Conservation (phyloP, 441 rosid species). For the Gossypium gossypioides region DNA sequence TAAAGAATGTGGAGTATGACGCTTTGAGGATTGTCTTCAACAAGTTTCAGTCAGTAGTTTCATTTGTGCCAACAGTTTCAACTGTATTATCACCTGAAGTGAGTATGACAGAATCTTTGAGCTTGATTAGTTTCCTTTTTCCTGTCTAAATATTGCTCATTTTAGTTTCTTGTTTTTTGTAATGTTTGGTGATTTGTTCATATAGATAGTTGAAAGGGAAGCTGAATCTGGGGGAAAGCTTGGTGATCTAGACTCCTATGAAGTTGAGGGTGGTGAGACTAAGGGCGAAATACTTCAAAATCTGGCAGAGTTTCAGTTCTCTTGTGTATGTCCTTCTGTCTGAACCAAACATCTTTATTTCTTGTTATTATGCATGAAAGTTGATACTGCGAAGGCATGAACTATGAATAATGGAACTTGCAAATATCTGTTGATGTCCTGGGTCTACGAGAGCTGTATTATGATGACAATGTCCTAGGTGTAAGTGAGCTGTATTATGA, state of each 20-base stretch:
- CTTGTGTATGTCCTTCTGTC: constrained; percentile 57
- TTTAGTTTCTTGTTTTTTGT: constrained; percentile 7
- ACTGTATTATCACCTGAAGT: constrained; percentile 14
- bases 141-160: not conserved
- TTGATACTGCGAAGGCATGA: not conserved
- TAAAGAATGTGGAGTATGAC: constrained; percentile 75
- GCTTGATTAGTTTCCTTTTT: not conserved
- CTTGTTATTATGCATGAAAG: not conserved
- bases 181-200: constrained; percentile 3
- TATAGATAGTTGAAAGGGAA: constrained; percentile 73
- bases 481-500: not conserved
- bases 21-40: constrained; percentile 84
- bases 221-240: constrained; percentile 80
- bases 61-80: constrained; percentile 68
- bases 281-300: constrained; percentile 86
- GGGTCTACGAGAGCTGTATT: not conserved
- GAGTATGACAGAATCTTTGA: constrained; percentile 4
- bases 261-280: constrained; percentile 91
- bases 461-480: not conserved
- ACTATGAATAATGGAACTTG: not conserved
- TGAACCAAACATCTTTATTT: not conserved
- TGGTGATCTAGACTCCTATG: constrained; percentile 76
- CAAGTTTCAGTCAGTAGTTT: constrained; percentile 77
- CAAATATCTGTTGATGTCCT: not conserved
- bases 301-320: constrained; percentile 84